These are phyloP conservation scores for Aspergillus pseudotamarii DNA, from an alignment of 2,329 filamentous ascomycete species.

Conservation along the genomic window DNA sequence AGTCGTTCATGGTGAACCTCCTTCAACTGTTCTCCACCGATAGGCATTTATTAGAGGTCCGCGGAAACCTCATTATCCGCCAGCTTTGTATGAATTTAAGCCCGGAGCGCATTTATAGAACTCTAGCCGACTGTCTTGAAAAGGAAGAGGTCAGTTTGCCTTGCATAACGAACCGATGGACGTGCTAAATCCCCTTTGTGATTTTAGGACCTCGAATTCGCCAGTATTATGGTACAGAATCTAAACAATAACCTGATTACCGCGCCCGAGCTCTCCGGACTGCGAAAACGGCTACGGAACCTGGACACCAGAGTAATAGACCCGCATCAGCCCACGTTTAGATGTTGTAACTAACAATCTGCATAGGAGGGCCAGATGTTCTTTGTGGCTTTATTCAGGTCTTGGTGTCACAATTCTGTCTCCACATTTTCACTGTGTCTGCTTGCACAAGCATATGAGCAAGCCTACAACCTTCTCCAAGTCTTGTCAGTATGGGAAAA, in stretches of 20 bases:
- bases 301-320: slow-evolving; percentile 73
- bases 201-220: slow-evolving; percentile 84
- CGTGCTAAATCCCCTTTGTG: slow-evolving; percentile 10
- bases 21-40: slow-evolving; percentile 95
- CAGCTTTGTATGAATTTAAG: slow-evolving; percentile 92
- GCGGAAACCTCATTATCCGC: slow-evolving; percentile 94
- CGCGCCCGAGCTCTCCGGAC: slow-evolving; percentile 86
- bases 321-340: background rate
- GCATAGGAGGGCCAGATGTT: slow-evolving; percentile 85
- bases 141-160: slow-evolving; percentile 71
- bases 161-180: background rate
- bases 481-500: slow-evolving; percentile 71
- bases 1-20: slow-evolving; percentile 96
- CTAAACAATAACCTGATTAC: slow-evolving; percentile 99
- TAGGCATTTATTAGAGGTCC: slow-evolving; percentile 82
- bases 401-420: slow-evolving; percentile 98
- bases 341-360: slow-evolving; percentile 20
- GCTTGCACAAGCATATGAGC: slow-evolving; percentile 95
- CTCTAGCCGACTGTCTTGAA: slow-evolving; percentile 92
- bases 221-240: slow-evolving; percentile 99
- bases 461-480: slow-evolving; percentile 92
- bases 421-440: slow-evolving; percentile 95
- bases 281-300: slow-evolving; percentile 87
- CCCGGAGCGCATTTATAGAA: slow-evolving; percentile 92
- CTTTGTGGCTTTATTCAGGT: slow-evolving; percentile 90